Base-by-base conservation (phyloP, 495 filamentous ascomycete species). In the Beverwykella pulmonaria region DNA sequence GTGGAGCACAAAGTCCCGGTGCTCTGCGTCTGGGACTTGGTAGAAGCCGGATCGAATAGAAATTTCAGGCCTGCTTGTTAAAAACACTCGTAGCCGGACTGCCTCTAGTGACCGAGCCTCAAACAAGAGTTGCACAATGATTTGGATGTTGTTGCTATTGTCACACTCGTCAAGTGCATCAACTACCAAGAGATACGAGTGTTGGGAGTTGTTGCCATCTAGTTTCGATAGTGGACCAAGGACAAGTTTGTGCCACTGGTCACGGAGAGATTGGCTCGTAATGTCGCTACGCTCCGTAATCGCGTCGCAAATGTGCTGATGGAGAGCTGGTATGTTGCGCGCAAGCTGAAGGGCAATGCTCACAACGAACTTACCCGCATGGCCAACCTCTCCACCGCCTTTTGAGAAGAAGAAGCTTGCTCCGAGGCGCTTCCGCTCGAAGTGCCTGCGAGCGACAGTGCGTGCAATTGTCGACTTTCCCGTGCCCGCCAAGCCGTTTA, bases 161-260 rank as follows among this genome's bases (percentile, higher is more conserved):
- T 75, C 76, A 49, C 75, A 76, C 49, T 77, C 76, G 46, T 76
- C 75, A 12, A 78, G 60, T 8, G 75, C 76, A 61, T 78, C 75
- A 44, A 78, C 68, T 1, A 78, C 74, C 6, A 78, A 3, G 26
- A 75, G 20, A 26, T 39, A 53, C 29, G 5, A 6, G 5, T 3
- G 4, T 44, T 3, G 32, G 5, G 2, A 3, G 14, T 39, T n/a
- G 17, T 2, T 4, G n/a, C 15, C 30, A 20, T 36, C 1, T 12
- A 34, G 32, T 12, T 5, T 34, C 25, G 52, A 65, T 12, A 65
- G 53, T 20, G 61, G 61, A 22, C 44, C 12, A 25, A 57, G 41
- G 20, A 65, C 29, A 2, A 57, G 61, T 0, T 65, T 32, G 4
- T 34, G 14, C 61, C 53, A 65, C 27, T 65, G 61, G 25, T 65